Evolutionary conservation across 2,329 filamentous ascomycete species (phyloP), one percentile per base, ranked within the genome.

Genomic region (Fusarium humuli): DNA sequence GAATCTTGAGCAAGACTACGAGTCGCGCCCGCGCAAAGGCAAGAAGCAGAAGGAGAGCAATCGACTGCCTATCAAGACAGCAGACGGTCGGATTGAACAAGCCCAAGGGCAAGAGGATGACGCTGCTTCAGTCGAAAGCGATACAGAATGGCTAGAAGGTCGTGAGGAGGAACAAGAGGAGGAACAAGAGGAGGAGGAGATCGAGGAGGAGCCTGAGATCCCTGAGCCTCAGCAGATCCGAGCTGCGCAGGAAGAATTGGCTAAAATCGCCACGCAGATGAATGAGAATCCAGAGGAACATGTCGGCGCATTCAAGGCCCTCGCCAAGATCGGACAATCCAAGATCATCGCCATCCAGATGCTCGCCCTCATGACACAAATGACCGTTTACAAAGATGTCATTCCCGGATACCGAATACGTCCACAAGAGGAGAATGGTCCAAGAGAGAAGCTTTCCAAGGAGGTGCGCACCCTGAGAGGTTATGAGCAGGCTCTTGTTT

Each of bases 381-480:
- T 96, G 78, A 88, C 94, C 1, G 90, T 98, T 14, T 99, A 95
- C 85, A 97, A 95, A 79, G 96, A 98, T 80, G 88, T 98, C 48
- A 98, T 99, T 63, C 96, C 96, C 0, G 96, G 96, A 23, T 99
- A 99, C 79, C 88, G 96, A 65, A 98, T 99, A 83, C 91, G 96
- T 20, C 92, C 94, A 2, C 83, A 94, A 6, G 85, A 87, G 1
- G 93, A 97, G 65, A 91, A 94, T 32, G 89, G 91, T 46, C 86
- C 91, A 76, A 87, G 88, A 61, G 91, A 91, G 69, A 97, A 97
- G 79, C 83, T 98, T 3, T 97, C 94, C 7, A 98, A 97, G 78
- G 96, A 98, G 29, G 94, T 98, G 34, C 90, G 92, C 76, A 91
- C 89, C 72, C 81, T 97, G 68, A 88, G 94, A 57, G 85, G 88